A percentile compares a stretch with the other conserved stretches of the same genome.
Evolutionary conservation across 2,329 filamentous ascomycete genomes (phyloP).

Genomic region (Herpotrichia juniperi): DNA sequence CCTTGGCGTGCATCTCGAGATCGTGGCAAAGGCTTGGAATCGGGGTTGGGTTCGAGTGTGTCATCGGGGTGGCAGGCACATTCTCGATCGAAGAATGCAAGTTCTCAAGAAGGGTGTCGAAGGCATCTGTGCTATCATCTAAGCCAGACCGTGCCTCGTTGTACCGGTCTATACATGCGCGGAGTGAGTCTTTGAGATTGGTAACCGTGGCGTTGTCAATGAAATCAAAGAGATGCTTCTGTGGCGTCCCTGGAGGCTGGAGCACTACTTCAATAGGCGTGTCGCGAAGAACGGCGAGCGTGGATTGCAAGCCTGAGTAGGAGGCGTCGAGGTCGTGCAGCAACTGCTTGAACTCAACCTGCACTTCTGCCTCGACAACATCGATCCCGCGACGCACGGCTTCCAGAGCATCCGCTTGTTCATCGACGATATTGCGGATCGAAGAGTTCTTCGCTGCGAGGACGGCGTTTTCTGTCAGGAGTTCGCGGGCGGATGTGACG

Average conservation of each 20-base stretch:
- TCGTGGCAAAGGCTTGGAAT: slow-evolving; percentile 55
- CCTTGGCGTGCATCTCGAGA: slow-evolving; percentile 76
- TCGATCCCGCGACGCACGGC: slow-evolving; percentile 52
- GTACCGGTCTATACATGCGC: slow-evolving; percentile 72
- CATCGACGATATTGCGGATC: slow-evolving; percentile 49
- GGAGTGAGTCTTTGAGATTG: slow-evolving; percentile 68
- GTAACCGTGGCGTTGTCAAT: slow-evolving; percentile 75
- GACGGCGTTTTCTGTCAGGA: slow-evolving; percentile 79
- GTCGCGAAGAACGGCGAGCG: slow-evolving; percentile 68
- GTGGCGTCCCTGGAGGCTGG: slow-evolving; percentile 56
- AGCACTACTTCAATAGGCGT: slow-evolving; percentile 70
- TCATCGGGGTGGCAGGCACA: slow-evolving; percentile 35
- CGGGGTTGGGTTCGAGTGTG: slow-evolving; percentile 41
- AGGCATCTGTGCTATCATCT: slow-evolving; percentile 63
- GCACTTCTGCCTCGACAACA: slow-evolving; percentile 48
- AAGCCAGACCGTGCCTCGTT: slow-evolving; percentile 70
- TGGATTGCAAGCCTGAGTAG: slow-evolving; percentile 68
- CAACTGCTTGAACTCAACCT: slow-evolving; percentile 58
- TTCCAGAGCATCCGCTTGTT: slow-evolving; percentile 52
- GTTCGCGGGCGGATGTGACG: slow-evolving; percentile 73
- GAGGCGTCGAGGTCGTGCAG: slow-evolving; percentile 70
- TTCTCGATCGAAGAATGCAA: slow-evolving; percentile 43
- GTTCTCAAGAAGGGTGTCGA: slow-evolving; percentile 71
- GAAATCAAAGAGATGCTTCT: slow-evolving; percentile 74
- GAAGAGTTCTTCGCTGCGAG: slow-evolving; percentile 61